Base-by-base conservation (phyloP, 306 rosid species). In the Vicia sativa region DNA sequence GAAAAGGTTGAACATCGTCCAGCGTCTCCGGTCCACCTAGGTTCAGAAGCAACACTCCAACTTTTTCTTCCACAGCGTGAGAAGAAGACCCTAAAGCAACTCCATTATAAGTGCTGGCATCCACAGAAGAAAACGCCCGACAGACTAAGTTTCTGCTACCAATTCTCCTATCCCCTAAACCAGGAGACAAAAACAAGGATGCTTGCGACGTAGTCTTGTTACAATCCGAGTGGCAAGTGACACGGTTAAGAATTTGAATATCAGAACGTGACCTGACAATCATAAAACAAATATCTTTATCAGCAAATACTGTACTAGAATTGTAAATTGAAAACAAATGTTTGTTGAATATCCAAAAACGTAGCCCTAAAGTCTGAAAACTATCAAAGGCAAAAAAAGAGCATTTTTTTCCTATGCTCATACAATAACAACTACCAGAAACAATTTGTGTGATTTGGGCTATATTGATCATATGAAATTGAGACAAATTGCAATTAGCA, bases 21-120 rank as follows among this genome's bases (percentile, higher is more conserved):
- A 95, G 89, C 14, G 96, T 91, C 67, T 95, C 99, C 0, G 97
- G 99, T 71, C 99, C 97, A 82, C 99, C 99, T 0, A 95, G 87
- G 80, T 95, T 95, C 65, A 95, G 84, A 42, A 95, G 99, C 78
- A 95, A 83, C 69, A 95, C 96, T 7, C 99, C 99, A 77, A 95
- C 86, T 74, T 89, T 95, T 59, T 95, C 97, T 74, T 87, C 96
- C 4, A 3, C 59, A 5, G 72, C 53, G 18, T 63, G 83, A 0
- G 88, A 56, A 59, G 78, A 81, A 66, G 88, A 70, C 52, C 85
- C 92, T 48, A 72, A 35, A 62, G 68, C 65, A 70, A 71, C 61
- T 48, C 84, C 88, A 12, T 75, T 83, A 45, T 70, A 80, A 6
- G 87, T 76, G 62, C 52, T 59, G 5, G 81, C 76, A 46, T 87